Evolutionary conservation across 2,329 filamentous ascomycete species (phyloP).

Genomic region (Bimuria novae-zelandiae): DNA sequence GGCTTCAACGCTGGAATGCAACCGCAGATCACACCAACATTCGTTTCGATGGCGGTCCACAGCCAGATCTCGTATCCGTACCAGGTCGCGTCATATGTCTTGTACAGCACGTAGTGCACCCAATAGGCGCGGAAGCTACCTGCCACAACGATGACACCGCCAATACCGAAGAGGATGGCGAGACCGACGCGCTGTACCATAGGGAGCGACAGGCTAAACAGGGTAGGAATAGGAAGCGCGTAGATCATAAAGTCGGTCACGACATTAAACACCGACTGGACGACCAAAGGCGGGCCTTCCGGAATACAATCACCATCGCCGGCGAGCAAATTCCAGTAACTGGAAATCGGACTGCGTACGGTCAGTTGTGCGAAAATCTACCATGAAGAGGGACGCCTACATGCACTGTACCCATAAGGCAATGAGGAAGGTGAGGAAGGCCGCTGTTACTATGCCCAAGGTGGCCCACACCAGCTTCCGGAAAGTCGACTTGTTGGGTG

Average conservation of each 20-base stretch:
- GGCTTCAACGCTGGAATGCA: conserved; percentile 52
- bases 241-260: conserved; percentile 54
- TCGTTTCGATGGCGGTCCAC: conserved; percentile 51
- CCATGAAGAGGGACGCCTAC: conserved; percentile 25
- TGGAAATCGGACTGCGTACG: conserved; percentile 47
- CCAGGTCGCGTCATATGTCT: conserved; percentile 55
- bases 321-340: conserved; percentile 51
- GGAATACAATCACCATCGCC: conserved; percentile 48
- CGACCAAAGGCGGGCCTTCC: conserved; percentile 51
- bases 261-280: conserved; percentile 50
- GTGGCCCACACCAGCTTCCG: conserved; percentile 44
- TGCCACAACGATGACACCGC: conserved; percentile 53
- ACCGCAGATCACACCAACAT: conserved; percentile 51
- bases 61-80: conserved; percentile 49
- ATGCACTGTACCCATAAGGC: conserved; percentile 47
- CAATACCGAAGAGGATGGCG: conserved; percentile 50
- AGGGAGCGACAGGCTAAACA: conserved; percentile 52
- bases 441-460: conserved; percentile 40
- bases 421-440: conserved; percentile 42
- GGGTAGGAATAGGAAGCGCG: conserved; percentile 52
- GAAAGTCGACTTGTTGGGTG: conserved; percentile 46
- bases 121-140: conserved; percentile 54
- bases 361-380: conserved; percentile 21
- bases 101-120: conserved; percentile 51
- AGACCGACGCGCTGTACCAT: conserved; percentile 50